Conservation (phyloP, 1,284 basidiomycete genomes). For the Naganishia sp. region DNA sequence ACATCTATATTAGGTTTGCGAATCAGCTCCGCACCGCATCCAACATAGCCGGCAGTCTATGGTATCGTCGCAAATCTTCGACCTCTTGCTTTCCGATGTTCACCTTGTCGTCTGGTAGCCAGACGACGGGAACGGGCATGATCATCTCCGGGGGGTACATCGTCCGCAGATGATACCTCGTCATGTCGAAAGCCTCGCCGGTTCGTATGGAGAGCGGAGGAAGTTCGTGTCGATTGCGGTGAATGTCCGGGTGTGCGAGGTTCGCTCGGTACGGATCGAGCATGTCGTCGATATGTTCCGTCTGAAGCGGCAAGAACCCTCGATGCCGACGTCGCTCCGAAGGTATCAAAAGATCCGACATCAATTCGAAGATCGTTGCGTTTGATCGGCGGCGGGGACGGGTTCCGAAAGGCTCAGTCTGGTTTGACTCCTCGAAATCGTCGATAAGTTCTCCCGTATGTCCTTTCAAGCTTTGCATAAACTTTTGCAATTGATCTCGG, state of each 20-base stretch:
- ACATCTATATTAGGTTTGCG: neutral
- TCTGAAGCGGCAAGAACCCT: slow-evolving; percentile 54
- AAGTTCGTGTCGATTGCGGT: slow-evolving; percentile 56
- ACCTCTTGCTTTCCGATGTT: slow-evolving; percentile 59
- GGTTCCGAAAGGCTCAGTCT: neutral
- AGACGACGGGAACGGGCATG: slow-evolving; percentile 71
- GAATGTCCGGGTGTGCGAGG: slow-evolving; percentile 44
- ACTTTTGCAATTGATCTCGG: neutral
- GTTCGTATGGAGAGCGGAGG: slow-evolving; percentile 59
- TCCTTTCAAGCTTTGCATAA: neutral
- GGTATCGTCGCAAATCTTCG: slow-evolving; percentile 38
- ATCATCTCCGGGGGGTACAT: slow-evolving; percentile 77
- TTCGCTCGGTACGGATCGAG: slow-evolving; percentile 56
- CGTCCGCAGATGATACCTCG: slow-evolving; percentile 71
- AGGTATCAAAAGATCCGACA: slow-evolving; percentile 31
- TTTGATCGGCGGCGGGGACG: slow-evolving; percentile 30
- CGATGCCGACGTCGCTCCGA: slow-evolving; percentile 34
- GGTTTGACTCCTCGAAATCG: neutral
- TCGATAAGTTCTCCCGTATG: slow-evolving; percentile 5
- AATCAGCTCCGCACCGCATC: slow-evolving; percentile 19
- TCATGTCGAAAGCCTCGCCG: slow-evolving; percentile 60
- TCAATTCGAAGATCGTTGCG: slow-evolving; percentile 33
- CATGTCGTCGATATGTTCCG: slow-evolving; percentile 74
- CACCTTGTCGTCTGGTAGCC: slow-evolving; percentile 72
- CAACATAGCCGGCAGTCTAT: slow-evolving; percentile 36